Base-by-base conservation (phyloP, 345 rosid species). In the Odontarrhena argentea region DNA sequence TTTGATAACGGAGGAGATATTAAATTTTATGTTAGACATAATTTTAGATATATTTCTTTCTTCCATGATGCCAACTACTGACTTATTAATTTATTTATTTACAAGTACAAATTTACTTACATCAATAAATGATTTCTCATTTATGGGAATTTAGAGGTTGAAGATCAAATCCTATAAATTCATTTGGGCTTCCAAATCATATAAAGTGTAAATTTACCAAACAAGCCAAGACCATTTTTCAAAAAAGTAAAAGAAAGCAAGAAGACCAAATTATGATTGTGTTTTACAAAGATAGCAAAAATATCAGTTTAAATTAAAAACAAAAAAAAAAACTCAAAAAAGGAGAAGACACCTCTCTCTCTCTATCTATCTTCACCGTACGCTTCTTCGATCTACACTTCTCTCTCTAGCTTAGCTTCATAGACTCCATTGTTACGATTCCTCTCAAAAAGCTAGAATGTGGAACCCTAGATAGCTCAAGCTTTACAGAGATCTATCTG, bases 381-480 rank as follows among this genome's bases (percentile, higher is more conserved):
- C 69, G 56, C 69, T 63, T 68, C 69, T 62, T 55, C 74, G 74
- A 74, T 74, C 73, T 74, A 22, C 6, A 43, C 50, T 34, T 77
- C 67, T 50, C 43, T 62, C 41, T 30, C 40, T 30, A 53, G 47
- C 18, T 34, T 34, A 46, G 63, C 56, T 74, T 36, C 50, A 43
- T 68, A 62, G 65, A 43, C 30, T 35, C 62, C 69, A 66, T 61
- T 65, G 71, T 54, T 60, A 24, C 55, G 60, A 62, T 65, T 68
- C 71, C 42, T 37, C 22, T 35, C 48, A 40, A 10, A 40, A 2
- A 3, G 47, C 1, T 64, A 71, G 69, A 81, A 84, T 84, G 87
- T 73, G 82, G 70, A 79, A 65, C 78, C 85, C 78, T 77, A 79
- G 71, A 74, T 65, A 57, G 32, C 63, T 28, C 5, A 12, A 71